These are phyloP conservation scores for Russula ochroleuca DNA, from an alignment of 768 basidiomycete species.

Conservation along the genomic window DNA sequence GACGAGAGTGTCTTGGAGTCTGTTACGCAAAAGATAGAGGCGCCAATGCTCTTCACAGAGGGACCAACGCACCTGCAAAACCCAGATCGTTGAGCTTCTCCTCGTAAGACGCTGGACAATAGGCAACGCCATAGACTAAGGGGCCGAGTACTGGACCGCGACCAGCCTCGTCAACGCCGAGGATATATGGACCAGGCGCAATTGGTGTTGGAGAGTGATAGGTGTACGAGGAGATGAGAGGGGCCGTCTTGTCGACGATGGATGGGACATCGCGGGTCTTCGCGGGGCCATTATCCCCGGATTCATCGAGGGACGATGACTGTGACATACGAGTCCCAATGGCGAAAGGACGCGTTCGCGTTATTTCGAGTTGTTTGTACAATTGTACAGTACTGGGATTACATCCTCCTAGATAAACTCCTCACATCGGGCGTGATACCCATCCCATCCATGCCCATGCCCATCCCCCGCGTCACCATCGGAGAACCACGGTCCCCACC, in stretches of 20 bases:
- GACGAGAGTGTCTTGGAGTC: conserved; percentile 90
- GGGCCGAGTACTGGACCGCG: conserved; percentile 94
- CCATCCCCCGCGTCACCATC: conserved; percentile 25
- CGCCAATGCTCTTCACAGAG: background rate
- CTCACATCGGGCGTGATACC: conserved; percentile 27
- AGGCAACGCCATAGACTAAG: conserved; percentile 93
- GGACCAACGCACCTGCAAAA: conserved; percentile 67
- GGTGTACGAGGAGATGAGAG: conserved; percentile 67
- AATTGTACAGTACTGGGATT: too few species aligned
- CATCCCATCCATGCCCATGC: conserved; percentile 27
- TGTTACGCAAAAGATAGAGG: conserved; percentile 33
- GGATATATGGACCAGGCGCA: conserved; percentile 74
- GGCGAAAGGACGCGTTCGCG: conserved; percentile 23
- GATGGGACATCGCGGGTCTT: conserved; percentile 45
- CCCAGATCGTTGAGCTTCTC: conserved; percentile 73
- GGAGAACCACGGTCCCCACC: conserved; percentile 28
- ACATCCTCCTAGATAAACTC: conserved; percentile 25
- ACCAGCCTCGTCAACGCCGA: conserved; percentile 99
- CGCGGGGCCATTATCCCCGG: background rate
- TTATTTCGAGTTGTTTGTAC: conserved; percentile 25
- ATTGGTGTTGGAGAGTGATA: conserved; percentile 72
- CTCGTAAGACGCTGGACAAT: conserved; percentile 77
- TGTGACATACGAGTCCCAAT: conserved; percentile 1
- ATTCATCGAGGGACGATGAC: conserved; percentile 11
- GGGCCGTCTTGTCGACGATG: conserved; percentile 50